Evolutionary conservation across 2,329 filamentous ascomycete species (phyloP).

Genomic region (Alternaria metachromatica): DNA sequence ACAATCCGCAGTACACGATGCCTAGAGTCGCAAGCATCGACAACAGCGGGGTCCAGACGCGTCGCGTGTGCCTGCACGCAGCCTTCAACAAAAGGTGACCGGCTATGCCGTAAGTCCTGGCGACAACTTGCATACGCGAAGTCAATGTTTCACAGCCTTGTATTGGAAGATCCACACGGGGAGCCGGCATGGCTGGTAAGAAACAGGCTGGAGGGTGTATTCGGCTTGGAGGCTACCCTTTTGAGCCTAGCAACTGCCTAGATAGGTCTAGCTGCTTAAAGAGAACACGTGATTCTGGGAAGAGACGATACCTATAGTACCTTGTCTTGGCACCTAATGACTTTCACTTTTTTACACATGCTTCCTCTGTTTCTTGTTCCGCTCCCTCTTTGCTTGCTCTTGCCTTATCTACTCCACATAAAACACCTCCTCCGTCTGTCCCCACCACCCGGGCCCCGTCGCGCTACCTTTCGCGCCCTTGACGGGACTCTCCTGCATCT

Average conservation of each 20-base stretch:
- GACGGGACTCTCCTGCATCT: constrained; percentile 69
- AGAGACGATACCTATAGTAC: background rate
- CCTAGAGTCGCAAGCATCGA: background rate
- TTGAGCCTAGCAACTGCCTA: background rate
- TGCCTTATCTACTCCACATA: constrained; percentile 50
- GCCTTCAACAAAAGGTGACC: background rate
- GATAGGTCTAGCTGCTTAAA: background rate
- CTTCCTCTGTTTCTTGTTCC: background rate
- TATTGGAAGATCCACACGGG: background rate
- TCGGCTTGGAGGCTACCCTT: background rate
- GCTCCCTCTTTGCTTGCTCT: background rate
- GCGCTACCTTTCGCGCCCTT: constrained; percentile 53
- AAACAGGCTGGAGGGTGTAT: background rate
- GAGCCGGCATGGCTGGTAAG: background rate
- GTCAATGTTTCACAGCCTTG: background rate
- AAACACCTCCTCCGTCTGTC: constrained; percentile 72
- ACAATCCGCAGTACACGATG: background rate
- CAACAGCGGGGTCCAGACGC: background rate
- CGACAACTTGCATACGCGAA: background rate
- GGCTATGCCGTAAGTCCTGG: background rate
- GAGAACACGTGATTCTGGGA: background rate
- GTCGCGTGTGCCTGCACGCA: background rate
- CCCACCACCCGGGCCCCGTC: constrained; percentile 66
- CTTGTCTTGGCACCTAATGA: background rate
- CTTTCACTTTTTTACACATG: background rate